These are phyloP conservation scores for Ichthyophthirius multifiliis DNA, from an alignment of 169 alveolate species.

Conservation along the genomic window DNA sequence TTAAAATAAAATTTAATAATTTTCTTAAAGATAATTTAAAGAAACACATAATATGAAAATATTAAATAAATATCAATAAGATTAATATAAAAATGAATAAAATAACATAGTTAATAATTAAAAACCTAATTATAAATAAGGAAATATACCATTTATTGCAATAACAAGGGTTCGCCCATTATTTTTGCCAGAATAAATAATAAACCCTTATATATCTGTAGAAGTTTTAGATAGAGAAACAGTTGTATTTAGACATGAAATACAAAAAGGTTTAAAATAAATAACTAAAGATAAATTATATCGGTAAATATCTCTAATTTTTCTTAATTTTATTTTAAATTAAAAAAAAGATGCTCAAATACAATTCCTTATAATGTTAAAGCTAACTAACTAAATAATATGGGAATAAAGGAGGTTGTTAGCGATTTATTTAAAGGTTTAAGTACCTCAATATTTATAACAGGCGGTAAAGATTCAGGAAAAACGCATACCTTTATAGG, in stretches of 20 bases:
- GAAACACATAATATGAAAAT: too few species aligned
- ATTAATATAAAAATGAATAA: too few species aligned
- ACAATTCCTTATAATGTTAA: background rate
- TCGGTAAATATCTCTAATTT: background rate
- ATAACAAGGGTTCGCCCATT: background rate
- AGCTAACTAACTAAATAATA: background rate
- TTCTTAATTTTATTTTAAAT: background rate
- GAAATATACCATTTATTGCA: background rate
- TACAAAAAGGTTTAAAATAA: background rate
- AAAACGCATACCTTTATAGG: background rate
- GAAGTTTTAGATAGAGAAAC: slow-evolving; percentile 8
- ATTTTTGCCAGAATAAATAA: background rate
- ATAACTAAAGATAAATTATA: background rate
- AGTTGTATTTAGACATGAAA: background rate
- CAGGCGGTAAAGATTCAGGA: slow-evolving; percentile 3
- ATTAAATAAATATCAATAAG: too few species aligned
- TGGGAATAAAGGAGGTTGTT: background rate
- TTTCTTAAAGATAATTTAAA: too few species aligned
- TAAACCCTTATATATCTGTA: background rate
- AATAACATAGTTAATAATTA: too few species aligned
- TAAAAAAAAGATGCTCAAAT: background rate
- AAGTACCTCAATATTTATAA: background rate
- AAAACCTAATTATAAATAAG: slow-evolving; percentile 8
- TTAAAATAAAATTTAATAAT: too few species aligned
- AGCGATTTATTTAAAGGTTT: background rate